These are phyloP conservation scores for Xylariaceae sp. DNA, from an alignment of 2,329 filamentous ascomycete species.

Conservation along the genomic window DNA sequence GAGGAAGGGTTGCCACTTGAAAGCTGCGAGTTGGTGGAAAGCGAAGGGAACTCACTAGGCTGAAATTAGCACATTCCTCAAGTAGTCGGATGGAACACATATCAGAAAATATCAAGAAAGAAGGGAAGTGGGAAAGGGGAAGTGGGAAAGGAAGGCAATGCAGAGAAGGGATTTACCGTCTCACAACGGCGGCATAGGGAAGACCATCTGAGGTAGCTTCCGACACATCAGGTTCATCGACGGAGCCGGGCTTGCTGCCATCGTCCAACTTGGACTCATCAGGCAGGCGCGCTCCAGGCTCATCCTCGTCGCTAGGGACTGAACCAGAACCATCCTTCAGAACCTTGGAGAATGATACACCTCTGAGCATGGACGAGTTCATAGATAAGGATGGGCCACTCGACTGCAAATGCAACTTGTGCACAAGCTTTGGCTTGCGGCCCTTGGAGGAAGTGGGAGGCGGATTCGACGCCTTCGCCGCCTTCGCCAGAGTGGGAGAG, in stretches of 20 bases:
- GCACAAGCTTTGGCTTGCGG: conserved; percentile 20
- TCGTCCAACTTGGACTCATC: no score
- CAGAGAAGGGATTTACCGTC: conserved; percentile 23
- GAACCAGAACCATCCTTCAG: neutral
- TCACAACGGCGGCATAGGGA: conserved; percentile 23
- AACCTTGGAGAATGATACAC: neutral
- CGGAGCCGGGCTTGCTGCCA: no score
- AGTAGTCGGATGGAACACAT: neutral
- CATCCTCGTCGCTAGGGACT: neutral
- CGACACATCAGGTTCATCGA: conserved; percentile 1
- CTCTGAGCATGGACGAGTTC: neutral
- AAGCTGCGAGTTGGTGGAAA: conserved; percentile 56
- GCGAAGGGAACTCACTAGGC: conserved; percentile 58
- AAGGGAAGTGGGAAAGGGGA: neutral
- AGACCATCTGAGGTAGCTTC: conserved; percentile 10
- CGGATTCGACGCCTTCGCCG: neutral
- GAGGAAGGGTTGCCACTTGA: conserved; percentile 43
- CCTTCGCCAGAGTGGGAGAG: neutral
- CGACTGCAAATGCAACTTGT: conserved; percentile 16
- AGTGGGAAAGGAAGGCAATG: neutral
- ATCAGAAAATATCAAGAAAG: neutral
- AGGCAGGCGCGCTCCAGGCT: neutral
- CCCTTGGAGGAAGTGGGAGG: conserved; percentile 3
- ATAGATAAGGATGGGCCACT: conserved; percentile 14
- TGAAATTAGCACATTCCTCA: conserved; percentile 21